Conservation (phyloP, 2,329 filamentous ascomycete species). For the Parastagonospora nodorum region DNA sequence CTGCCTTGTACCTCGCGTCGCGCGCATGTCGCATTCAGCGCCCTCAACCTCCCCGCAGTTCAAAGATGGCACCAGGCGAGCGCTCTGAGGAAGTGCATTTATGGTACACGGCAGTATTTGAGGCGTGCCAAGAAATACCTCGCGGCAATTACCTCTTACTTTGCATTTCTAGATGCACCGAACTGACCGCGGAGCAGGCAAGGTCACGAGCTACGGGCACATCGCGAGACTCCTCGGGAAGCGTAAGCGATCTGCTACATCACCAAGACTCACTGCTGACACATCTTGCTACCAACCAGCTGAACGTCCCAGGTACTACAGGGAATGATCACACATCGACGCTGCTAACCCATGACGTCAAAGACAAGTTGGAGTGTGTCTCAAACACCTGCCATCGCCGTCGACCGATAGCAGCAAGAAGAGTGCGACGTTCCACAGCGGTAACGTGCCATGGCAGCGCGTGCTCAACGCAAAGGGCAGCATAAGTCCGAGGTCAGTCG, state of each 20-base stretch:
- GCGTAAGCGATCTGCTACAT: conserved; percentile 57
- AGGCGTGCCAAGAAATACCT: conserved; percentile 84
- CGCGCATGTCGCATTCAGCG: conserved; percentile 1
- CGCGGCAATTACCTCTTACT: conserved; percentile 52
- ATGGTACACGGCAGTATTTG: conserved; percentile 80
- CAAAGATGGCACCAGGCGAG: conserved; percentile 58
- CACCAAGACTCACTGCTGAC: conserved; percentile 27
- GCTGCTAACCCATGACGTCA: conserved; percentile 47
- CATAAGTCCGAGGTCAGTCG: conserved; percentile 77
- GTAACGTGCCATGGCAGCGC: conserved; percentile 91
- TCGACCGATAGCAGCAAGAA: conserved; percentile 50
- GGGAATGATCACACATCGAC: conserved; percentile 12
- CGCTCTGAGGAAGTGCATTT: conserved; percentile 74
- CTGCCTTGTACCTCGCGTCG: conserved; percentile 2
- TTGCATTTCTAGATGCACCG: no score
- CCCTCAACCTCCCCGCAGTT: background rate
- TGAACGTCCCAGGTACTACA: conserved; percentile 53
- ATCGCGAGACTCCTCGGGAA: conserved; percentile 75
- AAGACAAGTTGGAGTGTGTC: conserved; percentile 84
- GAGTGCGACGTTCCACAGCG: conserved; percentile 65
- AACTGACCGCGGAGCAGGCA: conserved; percentile 32
- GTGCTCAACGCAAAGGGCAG: conserved; percentile 86
- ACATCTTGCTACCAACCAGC: conserved; percentile 37
- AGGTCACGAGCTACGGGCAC: conserved; percentile 86
- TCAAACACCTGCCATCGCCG: conserved; percentile 76